Evolutionary conservation across 2,329 filamentous ascomycete species (phyloP), one percentile per base, ranked within the genome.

Genomic region (Arthrinium phaeospermum): DNA sequence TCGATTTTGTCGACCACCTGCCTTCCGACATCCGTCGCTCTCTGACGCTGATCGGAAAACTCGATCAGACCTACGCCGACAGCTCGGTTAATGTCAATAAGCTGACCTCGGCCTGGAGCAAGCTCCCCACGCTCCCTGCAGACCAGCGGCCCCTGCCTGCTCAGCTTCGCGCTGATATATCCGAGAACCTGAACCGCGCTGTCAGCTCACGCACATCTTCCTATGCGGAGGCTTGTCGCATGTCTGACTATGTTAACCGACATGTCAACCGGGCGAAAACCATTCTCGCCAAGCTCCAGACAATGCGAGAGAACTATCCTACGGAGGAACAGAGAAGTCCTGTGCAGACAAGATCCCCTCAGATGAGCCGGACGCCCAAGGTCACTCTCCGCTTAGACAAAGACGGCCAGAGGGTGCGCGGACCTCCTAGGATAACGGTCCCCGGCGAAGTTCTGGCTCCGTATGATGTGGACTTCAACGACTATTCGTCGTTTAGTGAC

Each of bases 1-100:
- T 92, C 79, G 91, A 92, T 79, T 91, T 91, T 75, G 92, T 90
- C 76, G 91, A 93, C 80, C 91, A 92, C 80, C 86, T 93, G 0
- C 90, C 91, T 14, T 89, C 90, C 69, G 91, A 93, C 78, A 88
- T 93, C 77, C 85, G 88, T 74, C 89, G 91, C 72, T 92, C 91
- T 34, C 83, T 93, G 64, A 91, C 89, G 4, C 84, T 92, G 49
- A 91, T 93, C 73, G 88, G 89, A 70, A 87, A 91, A 75, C 89
- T 93, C 70, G 91, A 92, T 79, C 80, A 87, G 74, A 85, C 81
- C 22, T 91, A 92, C 76, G 79, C 82, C n/a, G 83, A 90, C 68
- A 86, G 88, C 10, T 92, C 90, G 16, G 76, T 81, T 70, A 84
- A 82, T 34, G 83, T 92, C 3, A 81, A 92, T 78, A 85, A 89